Base-by-base conservation (phyloP, 495 filamentous ascomycete genomes). In the Penicillium canescens region DNA sequence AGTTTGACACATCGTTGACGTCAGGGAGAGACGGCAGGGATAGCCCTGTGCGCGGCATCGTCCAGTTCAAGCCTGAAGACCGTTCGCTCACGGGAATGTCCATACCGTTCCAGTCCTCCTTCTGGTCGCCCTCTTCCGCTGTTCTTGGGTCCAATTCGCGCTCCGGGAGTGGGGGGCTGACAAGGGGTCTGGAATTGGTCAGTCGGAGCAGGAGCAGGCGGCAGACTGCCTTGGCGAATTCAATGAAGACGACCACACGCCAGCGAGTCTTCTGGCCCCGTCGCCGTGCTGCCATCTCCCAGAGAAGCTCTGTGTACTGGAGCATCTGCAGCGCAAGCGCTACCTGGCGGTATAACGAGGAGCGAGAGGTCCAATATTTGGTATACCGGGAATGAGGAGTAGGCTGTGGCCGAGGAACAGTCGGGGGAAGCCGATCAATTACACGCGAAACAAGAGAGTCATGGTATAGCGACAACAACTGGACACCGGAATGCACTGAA, bases 1-100 rank as follows among this genome's bases (percentile, higher is more conserved):
- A 97, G 34, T 81, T 85, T 23, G 88, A 87, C 23, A 96, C 88
- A 62, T 94, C 90, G 23, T 82, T 79, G 8, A 86, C 82, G 45
- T 85, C 84, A 2, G 94, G 94, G 20, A 98, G 77, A 35, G 78
- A 83, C 0, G 95, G 92, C 31, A 98, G 81, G 7, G 82, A 85
- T 42, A 96, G 75, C 7, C 91, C 90, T 0, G 94, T 98, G 56
- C 94, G 84, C 24, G 92, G 92, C 94, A 98, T 98, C n/a, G 81
- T 87, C 89, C 92, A 98, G 61, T 81, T 84, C 44, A 67, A 59
- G 52, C 72, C 81, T 45, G 56, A 73, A 40, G 64, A 71, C 6
- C 69, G 66, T 23, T 80, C 80, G 44, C 62, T 78, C 33, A 71
- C 67, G 12, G 76, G 76, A 6, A 74, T 77, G 16, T 80, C 69